Conservation (phyloP, 1,284 basidiomycete genomes). For the Apiotrichum akiyoshidainum region DNA sequence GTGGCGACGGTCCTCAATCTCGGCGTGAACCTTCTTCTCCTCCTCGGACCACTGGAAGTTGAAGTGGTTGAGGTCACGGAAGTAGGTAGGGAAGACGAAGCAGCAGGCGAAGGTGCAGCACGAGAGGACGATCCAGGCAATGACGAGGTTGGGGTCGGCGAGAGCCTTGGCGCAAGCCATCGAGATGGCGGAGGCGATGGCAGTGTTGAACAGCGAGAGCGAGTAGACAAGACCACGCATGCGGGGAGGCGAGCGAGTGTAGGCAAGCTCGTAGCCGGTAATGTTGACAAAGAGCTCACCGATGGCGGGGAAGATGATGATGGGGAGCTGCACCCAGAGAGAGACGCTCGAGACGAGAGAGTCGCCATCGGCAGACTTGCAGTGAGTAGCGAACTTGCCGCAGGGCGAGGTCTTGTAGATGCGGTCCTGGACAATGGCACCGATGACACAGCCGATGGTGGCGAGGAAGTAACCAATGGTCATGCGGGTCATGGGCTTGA, state of each 20-base stretch:
- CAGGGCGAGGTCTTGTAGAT: slow-evolving; percentile 53
- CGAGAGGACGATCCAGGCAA: slow-evolving; percentile 50
- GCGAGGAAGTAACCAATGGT: slow-evolving; percentile 44
- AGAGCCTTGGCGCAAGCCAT: slow-evolving; percentile 36
- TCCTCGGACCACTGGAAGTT: slow-evolving; percentile 5
- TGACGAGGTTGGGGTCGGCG: slow-evolving; percentile 53
- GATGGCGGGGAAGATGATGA: slow-evolving; percentile 52
- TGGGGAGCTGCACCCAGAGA: slow-evolving; percentile 52
- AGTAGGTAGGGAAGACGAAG: slow-evolving; percentile 40
- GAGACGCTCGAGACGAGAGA: slow-evolving; percentile 15
- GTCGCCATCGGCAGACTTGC: slow-evolving; percentile 18
- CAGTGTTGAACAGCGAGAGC: slow-evolving; percentile 51
- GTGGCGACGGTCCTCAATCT: not conserved
- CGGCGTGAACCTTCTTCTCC: slow-evolving; percentile 1
- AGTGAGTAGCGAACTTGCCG: slow-evolving; percentile 49
- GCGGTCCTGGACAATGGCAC: slow-evolving; percentile 53
- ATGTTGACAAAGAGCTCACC: slow-evolving; percentile 55
- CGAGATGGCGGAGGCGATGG: slow-evolving; percentile 52
- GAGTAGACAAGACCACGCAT: slow-evolving; percentile 52
- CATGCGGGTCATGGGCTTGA: slow-evolving; percentile 40
- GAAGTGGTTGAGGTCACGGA: slow-evolving; percentile 42
- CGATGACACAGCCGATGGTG: slow-evolving; percentile 49
- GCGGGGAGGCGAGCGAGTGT: slow-evolving; percentile 50
- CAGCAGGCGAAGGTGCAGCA: slow-evolving; percentile 37
- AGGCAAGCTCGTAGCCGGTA: slow-evolving; percentile 54